phyloP scores from a whole-genome alignment of 495 filamentous ascomycete species.

The Antarctomyces pellizariae region DNA sequence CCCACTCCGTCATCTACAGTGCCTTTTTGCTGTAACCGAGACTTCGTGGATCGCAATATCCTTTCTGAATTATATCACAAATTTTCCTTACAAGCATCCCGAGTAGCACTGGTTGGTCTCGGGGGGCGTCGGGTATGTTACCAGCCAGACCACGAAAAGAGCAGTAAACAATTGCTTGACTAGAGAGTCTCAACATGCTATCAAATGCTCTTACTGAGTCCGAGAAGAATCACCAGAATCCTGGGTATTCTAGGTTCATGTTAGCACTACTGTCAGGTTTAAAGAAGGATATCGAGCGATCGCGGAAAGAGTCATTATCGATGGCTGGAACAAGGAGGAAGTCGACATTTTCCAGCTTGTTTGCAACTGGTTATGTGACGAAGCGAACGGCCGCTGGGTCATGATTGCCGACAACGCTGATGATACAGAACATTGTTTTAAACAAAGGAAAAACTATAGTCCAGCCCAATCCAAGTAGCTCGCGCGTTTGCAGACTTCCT shows the following conservation, averaged over 20 bases:
- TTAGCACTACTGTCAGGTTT: constrained; percentile 12
- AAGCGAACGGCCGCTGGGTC: constrained; percentile 17
- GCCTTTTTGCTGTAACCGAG: too few relatives aligned
- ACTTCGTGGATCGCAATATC: too few relatives aligned
- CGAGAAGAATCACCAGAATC: constrained; percentile 10
- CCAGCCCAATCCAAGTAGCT: background rate
- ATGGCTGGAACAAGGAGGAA: constrained; percentile 4
- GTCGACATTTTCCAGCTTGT: constrained; percentile 14
- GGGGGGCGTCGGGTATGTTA: too few relatives aligned
- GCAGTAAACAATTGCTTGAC: too few relatives aligned
- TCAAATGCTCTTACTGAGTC: constrained; percentile 7
- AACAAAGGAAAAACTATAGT: constrained; percentile 1
- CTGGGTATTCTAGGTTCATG: constrained; percentile 20
- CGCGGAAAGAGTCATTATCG: constrained; percentile 11
- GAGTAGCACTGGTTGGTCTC: too few relatives aligned
- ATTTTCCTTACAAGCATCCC: too few relatives aligned
- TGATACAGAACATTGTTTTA: constrained; percentile 3
- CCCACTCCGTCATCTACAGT: too few relatives aligned
- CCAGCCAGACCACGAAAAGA: too few relatives aligned
- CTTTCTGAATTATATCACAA: too few relatives aligned
- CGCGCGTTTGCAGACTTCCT: constrained; percentile 9
- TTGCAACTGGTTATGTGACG: constrained; percentile 16
- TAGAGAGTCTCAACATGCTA: too few relatives aligned
- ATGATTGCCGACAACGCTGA: constrained; percentile 23
- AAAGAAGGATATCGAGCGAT: constrained; percentile 17